Evolutionary conservation across 192 early-diverging fungal species (phyloP).

Genomic region (Coemansia sp.): DNA sequence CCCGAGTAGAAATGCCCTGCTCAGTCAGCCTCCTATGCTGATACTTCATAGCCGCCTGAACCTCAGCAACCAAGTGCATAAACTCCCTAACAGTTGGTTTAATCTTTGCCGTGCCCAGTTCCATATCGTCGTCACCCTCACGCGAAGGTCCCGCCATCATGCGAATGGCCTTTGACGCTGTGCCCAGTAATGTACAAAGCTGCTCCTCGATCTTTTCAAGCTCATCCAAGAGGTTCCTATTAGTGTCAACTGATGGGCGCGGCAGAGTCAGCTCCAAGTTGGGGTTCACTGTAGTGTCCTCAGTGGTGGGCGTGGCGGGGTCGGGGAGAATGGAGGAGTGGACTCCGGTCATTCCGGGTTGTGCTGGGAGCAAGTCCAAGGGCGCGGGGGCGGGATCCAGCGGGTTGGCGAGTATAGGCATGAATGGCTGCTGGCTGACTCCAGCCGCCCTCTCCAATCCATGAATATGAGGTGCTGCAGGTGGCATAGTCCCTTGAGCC

Average conservation of each 20-base stretch:
- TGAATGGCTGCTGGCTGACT: neutral
- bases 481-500: neutral
- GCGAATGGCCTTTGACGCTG: conserved; percentile 26
- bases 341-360: conserved; percentile 23
- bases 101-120: conserved; percentile 8
- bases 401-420: neutral
- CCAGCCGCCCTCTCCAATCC: neutral
- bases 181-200: conserved; percentile 34
- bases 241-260: neutral
- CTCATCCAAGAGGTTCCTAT: conserved; percentile 16
- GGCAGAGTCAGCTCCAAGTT: conserved; percentile 14
- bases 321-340: conserved; percentile 22
- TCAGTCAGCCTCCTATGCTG: conserved; percentile 26
- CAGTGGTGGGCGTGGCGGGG: neutral
- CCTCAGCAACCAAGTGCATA: conserved; percentile 31
- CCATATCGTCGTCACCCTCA: conserved; percentile 2
- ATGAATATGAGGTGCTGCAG: neutral
- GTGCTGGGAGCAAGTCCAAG: neutral
- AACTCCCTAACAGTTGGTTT: conserved; percentile 31
- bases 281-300: neutral
- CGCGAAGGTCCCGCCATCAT: conserved; percentile 34
- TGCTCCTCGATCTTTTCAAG: conserved; percentile 37
- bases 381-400: neutral
- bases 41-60: conserved; percentile 28
- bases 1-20: conserved; percentile 24